These are phyloP conservation scores for Austroboletus eburneus DNA, from an alignment of 768 basidiomycete genomes.

Conservation along the genomic window DNA sequence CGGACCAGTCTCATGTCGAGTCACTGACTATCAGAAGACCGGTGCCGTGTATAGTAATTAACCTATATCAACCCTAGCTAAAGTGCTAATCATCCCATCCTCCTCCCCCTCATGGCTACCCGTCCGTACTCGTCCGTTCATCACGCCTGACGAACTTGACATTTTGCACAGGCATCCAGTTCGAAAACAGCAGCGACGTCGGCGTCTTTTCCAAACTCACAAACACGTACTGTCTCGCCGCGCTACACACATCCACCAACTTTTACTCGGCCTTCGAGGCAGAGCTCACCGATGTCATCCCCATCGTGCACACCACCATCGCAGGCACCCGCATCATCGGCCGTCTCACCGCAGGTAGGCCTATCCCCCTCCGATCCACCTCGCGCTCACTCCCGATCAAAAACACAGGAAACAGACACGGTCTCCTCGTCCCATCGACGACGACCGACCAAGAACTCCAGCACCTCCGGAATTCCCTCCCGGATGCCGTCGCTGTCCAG, in stretches of 20 bases:
- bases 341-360: conserved; percentile 80
- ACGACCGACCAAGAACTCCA: conserved; percentile 98
- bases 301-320: conserved; percentile 94
- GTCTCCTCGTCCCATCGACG: conserved; percentile 90
- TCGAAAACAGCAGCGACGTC: conserved; percentile 92
- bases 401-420: conserved; percentile 91
- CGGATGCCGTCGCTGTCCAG: conserved; percentile 90
- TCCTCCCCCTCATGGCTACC: conserved; percentile 49
- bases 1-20: conserved; percentile 9
- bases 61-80: background rate
- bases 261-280: conserved; percentile 98
- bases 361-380: background rate
- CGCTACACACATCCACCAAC: conserved; percentile 92
- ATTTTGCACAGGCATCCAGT: conserved; percentile 66
- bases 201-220: conserved; percentile 98
- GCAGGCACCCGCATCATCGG: conserved; percentile 93
- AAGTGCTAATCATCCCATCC: background rate
- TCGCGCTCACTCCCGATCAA: too few relatives aligned
- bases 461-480: conserved; percentile 92
- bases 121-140: conserved; percentile 40
- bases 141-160: too few relatives aligned
- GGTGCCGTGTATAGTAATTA: background rate
- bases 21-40: background rate
- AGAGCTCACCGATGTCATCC: conserved; percentile 88
- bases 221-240: conserved; percentile 95